phyloP scores from a whole-genome alignment of 2,329 filamentous ascomycete genomes.

The Meredithiella fracta region DNA sequence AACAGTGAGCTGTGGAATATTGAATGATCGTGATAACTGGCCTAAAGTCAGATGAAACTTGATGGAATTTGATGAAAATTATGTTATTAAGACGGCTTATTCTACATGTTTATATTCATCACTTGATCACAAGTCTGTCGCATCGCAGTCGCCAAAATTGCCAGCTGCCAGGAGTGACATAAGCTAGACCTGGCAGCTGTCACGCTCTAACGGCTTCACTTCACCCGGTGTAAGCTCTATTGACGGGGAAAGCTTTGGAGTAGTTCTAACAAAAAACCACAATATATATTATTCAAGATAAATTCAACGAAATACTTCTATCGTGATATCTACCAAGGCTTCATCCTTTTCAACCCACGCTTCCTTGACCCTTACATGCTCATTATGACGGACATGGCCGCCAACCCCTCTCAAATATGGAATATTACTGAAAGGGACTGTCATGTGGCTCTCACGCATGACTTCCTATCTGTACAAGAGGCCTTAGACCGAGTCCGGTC shows the following conservation, averaged over 20 bases:
- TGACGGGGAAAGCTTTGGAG: too few relatives aligned
- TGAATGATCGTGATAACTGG: too few relatives aligned
- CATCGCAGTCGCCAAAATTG: background rate
- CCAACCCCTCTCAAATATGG: conserved; percentile 16
- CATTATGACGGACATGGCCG: background rate
- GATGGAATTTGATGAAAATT: too few relatives aligned
- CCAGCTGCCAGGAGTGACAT: background rate
- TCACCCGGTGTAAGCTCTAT: too few relatives aligned
- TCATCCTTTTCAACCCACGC: too few relatives aligned
- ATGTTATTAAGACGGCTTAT: background rate
- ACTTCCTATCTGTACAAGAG: conserved; percentile 38
- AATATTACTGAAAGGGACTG: conserved; percentile 34
- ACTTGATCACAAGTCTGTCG: background rate
- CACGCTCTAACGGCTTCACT: too few relatives aligned
- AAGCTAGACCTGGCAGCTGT: background rate
- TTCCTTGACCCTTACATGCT: background rate
- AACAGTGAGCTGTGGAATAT: too few relatives aligned
- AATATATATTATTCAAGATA: too few relatives aligned
- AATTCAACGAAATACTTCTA: too few relatives aligned
- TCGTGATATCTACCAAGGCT: too few relatives aligned
- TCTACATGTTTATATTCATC: background rate
- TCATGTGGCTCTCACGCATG: conserved; percentile 52
- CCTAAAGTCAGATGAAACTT: too few relatives aligned
- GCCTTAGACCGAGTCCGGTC: conserved; percentile 53
- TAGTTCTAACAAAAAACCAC: too few relatives aligned